Base-by-base conservation (phyloP, 106 monocot species). In the Xerophyta viscosa region DNA sequence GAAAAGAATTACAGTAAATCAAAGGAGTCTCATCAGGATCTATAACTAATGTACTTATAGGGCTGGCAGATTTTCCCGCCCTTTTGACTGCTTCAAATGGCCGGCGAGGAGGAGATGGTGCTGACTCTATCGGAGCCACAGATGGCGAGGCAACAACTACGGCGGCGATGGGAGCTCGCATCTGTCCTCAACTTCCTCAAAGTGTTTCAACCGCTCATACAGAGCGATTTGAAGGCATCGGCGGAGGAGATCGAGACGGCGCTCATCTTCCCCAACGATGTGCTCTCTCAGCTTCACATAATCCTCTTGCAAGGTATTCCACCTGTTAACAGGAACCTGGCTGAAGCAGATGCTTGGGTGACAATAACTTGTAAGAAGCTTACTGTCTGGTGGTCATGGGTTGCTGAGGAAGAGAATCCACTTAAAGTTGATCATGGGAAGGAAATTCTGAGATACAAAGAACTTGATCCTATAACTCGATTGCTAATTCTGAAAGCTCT, bases 331-430 rank as follows among this genome's bases (percentile, higher is more conserved):
- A 93, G 64, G 61, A 77, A 77, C n/a, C 20, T 87, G 46, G 66
- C 28, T 27, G 65, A 63, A 24, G 26, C 44, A 49, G 72, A 79
- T 78, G 74, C 69, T 17, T 93, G 93, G 93, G 70, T 93, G 27
- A 83, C 80, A 20, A 64, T 45, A 49, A 71, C 77, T 20, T 80
- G 83, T 28, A 83, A 71, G 60, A 87, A 87, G 49, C 74, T 93
- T 52, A 39, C 57, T 63, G 29, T 15, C 23, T 93, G 93, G 87
- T 93, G 93, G 93, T 56, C 60, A 42, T 93, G 87, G 93, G 93
- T 93, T 41, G 83, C 87, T 51, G 93, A 87, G n/a, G 93, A 83
- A 19, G 80, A 80, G 27, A 71, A 63, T 51, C 93, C 93, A 58
- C 56, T 93, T 3, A 65, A 57, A 74, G 59, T 48, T 66, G 69